A percentile compares a stretch with the other conserved stretches of the same genome.
phyloP scores from a whole-genome alignment of 352 stramenopile species.

The Elongisporangium senticosum region DNA sequence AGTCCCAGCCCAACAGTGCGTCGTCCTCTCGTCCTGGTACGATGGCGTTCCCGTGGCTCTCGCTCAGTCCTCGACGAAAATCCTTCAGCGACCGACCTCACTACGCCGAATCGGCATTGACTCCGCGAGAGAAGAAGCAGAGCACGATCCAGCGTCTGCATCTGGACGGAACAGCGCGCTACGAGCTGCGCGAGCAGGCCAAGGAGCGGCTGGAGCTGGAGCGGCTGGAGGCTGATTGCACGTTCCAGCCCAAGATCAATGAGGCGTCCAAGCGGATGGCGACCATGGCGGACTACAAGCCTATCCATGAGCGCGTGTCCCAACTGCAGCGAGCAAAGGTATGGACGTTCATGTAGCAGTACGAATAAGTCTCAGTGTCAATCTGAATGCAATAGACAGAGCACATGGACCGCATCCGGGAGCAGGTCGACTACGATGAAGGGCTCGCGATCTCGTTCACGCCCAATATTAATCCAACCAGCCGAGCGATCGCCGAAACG shows the following conservation, averaged over 20 bases:
- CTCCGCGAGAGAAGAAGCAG: constrained; percentile 11
- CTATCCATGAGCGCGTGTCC: constrained; percentile 54
- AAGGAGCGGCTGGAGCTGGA: constrained; percentile 44
- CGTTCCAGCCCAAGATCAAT: constrained; percentile 70
- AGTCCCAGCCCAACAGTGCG: not conserved
- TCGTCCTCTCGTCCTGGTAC: constrained; percentile 13
- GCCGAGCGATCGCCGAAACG: constrained; percentile 50
- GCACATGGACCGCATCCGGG: constrained; percentile 36
- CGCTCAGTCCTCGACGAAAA: constrained; percentile 44
- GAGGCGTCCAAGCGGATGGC: constrained; percentile 29
- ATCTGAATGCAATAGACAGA: constrained; percentile 21
- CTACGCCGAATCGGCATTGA: too few relatives aligned
- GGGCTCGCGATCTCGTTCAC: constrained; percentile 28
- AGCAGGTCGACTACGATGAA: constrained; percentile 40
- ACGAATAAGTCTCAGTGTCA: constrained; percentile 3
- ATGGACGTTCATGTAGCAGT: not conserved
- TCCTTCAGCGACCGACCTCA: not conserved
- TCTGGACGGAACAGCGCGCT: constrained; percentile 46
- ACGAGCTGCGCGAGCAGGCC: constrained; percentile 48
- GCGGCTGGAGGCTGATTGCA: constrained; percentile 41
- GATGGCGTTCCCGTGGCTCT: constrained; percentile 53
- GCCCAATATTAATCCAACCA: constrained; percentile 62
- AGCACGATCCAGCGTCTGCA: constrained; percentile 55
- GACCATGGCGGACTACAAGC: constrained; percentile 43
- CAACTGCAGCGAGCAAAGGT: constrained; percentile 71